phyloP scores from a whole-genome alignment of 2,329 filamentous ascomycete species.

The Calonectria multiphialidica region DNA sequence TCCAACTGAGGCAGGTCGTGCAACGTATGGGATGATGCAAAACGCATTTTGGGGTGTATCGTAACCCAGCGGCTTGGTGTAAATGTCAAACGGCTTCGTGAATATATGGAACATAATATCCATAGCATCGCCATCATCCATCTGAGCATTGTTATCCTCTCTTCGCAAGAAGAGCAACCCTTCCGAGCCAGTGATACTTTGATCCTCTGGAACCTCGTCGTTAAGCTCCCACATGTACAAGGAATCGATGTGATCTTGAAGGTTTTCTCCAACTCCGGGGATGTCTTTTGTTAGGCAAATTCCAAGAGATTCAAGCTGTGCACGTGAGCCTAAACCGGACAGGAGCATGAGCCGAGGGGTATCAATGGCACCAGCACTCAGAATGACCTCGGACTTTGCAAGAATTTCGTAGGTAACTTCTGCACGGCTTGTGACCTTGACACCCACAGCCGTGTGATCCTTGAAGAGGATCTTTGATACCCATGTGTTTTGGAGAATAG shows the following conservation, averaged over 20 bases:
- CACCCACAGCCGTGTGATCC: constrained; percentile 72
- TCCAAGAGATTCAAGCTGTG: constrained; percentile 48
- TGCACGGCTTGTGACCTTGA: constrained; percentile 46
- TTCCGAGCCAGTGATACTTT: constrained; percentile 83
- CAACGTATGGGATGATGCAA: constrained; percentile 92
- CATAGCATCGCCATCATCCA: constrained; percentile 77
- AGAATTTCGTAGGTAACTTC: not conserved
- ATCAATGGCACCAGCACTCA: constrained; percentile 64
- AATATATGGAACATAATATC: constrained; percentile 97
- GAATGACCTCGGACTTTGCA: constrained; percentile 55
- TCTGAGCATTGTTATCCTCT: constrained; percentile 61
- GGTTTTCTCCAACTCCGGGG: constrained; percentile 68
- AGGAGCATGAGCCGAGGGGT: constrained; percentile 63
- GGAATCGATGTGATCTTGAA: constrained; percentile 65
- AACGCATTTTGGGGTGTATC: constrained; percentile 74
- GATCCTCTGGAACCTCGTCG: constrained; percentile 67
- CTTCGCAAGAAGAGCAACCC: constrained; percentile 72
- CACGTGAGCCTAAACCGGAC: constrained; percentile 57
- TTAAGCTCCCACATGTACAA: constrained; percentile 75
- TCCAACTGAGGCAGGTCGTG: constrained; percentile 80
- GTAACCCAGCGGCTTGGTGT: constrained; percentile 78
- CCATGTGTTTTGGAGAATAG: constrained; percentile 81
- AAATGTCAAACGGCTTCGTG: constrained; percentile 89
- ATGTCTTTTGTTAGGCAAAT: constrained; percentile 61
- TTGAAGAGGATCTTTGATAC: constrained; percentile 79